Percentiles rank a stretch among this genome's conserved stretches.
phyloP scores from a whole-genome alignment of 805 yeast species.

The Candida corydali region DNA sequence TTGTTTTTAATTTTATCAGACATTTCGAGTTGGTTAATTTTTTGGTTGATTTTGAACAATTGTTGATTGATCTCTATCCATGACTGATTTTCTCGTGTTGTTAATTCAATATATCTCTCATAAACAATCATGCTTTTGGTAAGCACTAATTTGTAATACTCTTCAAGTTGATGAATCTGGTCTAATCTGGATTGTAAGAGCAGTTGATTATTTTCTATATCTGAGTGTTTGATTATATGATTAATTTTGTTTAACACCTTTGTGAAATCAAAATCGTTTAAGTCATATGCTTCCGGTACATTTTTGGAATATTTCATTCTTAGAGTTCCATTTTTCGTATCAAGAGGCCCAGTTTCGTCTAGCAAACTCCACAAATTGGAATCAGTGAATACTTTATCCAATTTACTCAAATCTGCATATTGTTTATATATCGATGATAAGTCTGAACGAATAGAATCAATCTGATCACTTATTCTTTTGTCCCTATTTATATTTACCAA shows the following conservation, averaged over 20 bases:
- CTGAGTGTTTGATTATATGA: not conserved
- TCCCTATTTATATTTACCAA: not conserved
- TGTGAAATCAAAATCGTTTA: not conserved
- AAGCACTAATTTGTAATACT: slow-evolving; percentile 18
- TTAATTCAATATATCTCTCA: slow-evolving; percentile 21
- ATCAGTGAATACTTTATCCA: slow-evolving; percentile 16
- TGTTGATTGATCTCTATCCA: slow-evolving; percentile 23
- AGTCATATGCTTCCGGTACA: not conserved
- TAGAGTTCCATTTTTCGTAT: slow-evolving; percentile 3
- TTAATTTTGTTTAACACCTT: slow-evolving; percentile 2
- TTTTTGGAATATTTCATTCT: slow-evolving; percentile 1
- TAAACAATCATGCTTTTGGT: slow-evolving; percentile 26
- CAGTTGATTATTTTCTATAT: not conserved
- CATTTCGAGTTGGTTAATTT: slow-evolving; percentile 7
- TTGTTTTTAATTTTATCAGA: not conserved
- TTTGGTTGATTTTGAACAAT: slow-evolving; percentile 9
- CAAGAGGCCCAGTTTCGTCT: not conserved
- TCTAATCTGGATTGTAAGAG: slow-evolving; percentile 8
- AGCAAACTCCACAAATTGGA: slow-evolving; percentile 16
- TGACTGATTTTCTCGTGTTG: slow-evolving; percentile 20
- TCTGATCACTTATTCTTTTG: slow-evolving; percentile 8
- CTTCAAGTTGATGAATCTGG: slow-evolving; percentile 14
- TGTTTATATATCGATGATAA: slow-evolving; percentile 13
- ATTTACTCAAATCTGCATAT: slow-evolving; percentile 16
- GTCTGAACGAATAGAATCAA: slow-evolving; percentile 12